These are phyloP conservation scores for Cercospora zeae-maydis DNA, from an alignment of 2,329 filamentous ascomycete species.

Conservation along the genomic window DNA sequence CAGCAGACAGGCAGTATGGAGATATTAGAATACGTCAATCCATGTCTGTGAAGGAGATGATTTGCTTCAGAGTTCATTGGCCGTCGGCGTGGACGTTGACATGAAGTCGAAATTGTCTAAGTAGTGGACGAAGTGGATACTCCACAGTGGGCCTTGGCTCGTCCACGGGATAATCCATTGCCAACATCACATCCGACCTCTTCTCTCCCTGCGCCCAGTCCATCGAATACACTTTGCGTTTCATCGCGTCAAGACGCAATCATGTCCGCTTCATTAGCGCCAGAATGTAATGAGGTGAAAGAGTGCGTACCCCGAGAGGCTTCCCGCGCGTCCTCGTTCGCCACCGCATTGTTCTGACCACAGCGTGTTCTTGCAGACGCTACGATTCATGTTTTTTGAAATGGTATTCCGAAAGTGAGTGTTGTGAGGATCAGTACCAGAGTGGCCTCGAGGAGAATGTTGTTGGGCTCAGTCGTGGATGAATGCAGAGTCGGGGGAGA, in stretches of 20 bases:
- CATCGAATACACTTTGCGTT: not conserved
- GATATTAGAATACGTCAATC: not conserved
- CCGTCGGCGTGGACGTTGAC: not conserved
- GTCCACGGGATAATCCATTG: not conserved
- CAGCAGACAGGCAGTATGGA: not conserved
- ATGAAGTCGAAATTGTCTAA: not conserved
- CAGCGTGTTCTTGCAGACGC: slow-evolving; percentile 55
- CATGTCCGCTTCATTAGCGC: slow-evolving; percentile 93
- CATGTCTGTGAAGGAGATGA: not conserved
- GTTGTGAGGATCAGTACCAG: not conserved
- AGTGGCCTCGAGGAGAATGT: not conserved
- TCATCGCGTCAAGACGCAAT: not conserved
- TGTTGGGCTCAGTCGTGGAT: not conserved
- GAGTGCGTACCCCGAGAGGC: slow-evolving; percentile 58
- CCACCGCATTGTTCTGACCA: not conserved
- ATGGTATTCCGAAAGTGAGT: slow-evolving; percentile 97
- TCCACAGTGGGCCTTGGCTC: not conserved
- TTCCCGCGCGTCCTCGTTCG: not conserved
- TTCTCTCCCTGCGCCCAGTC: not conserved
- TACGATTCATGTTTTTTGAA: slow-evolving; percentile 98
- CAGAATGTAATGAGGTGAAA: slow-evolving; percentile 93
- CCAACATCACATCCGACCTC: not conserved
- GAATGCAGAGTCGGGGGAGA: not conserved
- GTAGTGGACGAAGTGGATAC: not conserved
- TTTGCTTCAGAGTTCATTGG: not conserved